These are phyloP conservation scores for Bipolaris zeicola DNA, from an alignment of 2,329 filamentous ascomycete genomes.

Conservation along the genomic window DNA sequence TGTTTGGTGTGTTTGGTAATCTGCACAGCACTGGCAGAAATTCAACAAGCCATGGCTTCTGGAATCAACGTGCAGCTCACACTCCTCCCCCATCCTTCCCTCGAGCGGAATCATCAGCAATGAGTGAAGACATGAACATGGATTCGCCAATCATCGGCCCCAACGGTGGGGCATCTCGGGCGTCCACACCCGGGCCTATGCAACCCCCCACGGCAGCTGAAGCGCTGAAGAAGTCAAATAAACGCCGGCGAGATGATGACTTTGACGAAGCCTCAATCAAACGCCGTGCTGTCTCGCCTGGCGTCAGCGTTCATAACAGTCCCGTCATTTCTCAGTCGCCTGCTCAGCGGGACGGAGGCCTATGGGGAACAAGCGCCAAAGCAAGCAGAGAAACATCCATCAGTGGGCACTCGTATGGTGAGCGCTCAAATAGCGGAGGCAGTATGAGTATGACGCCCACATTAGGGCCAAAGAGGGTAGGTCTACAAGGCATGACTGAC, in stretches of 20 bases:
- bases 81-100: slow-evolving; percentile 65
- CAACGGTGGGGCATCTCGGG: slow-evolving; percentile 39
- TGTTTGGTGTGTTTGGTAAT: slow-evolving; percentile 72
- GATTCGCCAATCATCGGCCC: slow-evolving; percentile 62
- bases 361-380: slow-evolving; percentile 74
- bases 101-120: slow-evolving; percentile 57
- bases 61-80: slow-evolving; percentile 69
- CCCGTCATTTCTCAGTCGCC: slow-evolving; percentile 83
- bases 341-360: slow-evolving; percentile 70
- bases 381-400: slow-evolving; percentile 62
- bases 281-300: slow-evolving; percentile 86
- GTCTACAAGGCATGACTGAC: slow-evolving; percentile 87
- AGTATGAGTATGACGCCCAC: slow-evolving; percentile 54
- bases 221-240: slow-evolving; percentile 56
- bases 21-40: slow-evolving; percentile 76
- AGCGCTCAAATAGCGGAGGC: slow-evolving; percentile 55
- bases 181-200: slow-evolving; percentile 47
- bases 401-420: slow-evolving; percentile 57
- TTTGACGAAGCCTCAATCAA: slow-evolving; percentile 89
- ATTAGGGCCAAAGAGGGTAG: slow-evolving; percentile 55
- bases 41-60: slow-evolving; percentile 74
- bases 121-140: slow-evolving; percentile 73
- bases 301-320: slow-evolving; percentile 88
- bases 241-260: slow-evolving; percentile 88
- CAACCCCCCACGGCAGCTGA: slow-evolving; percentile 49